A percentile compares a stretch with the other conserved stretches of the same genome.
phyloP scores from a whole-genome alignment of 1,139 yeast species.

The Meyerozyma smithsonii region DNA sequence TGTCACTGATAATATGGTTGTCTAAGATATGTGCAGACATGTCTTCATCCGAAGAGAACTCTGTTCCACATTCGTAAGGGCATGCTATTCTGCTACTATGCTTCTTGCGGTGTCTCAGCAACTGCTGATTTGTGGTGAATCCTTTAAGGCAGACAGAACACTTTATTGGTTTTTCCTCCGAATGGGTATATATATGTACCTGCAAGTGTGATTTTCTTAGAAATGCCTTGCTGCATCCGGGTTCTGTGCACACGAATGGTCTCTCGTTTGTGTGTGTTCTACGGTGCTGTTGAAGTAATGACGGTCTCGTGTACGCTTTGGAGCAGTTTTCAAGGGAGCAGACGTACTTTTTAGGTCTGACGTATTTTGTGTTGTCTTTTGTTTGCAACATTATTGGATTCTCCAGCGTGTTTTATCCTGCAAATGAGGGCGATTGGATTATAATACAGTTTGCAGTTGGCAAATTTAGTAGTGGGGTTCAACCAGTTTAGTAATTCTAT shows the following conservation, averaged over 20 bases:
- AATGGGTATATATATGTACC: conserved; percentile 12
- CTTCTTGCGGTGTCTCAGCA: conserved; percentile 13
- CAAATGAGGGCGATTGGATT: too few relatives aligned
- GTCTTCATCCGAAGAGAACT: background rate
- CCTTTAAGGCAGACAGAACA: conserved; percentile 14
- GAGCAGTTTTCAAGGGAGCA: conserved; percentile 18
- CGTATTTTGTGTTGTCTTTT: background rate
- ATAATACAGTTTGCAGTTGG: too few relatives aligned
- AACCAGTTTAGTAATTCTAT: too few relatives aligned
- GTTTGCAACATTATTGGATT: too few relatives aligned
- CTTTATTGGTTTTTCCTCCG: conserved; percentile 11
- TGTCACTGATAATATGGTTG: conserved; percentile 4
- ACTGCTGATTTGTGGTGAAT: conserved; percentile 11
- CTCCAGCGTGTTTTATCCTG: too few relatives aligned
- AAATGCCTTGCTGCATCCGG: conserved; percentile 12
- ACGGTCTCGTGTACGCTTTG: conserved; percentile 15
- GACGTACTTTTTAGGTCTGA: conserved; percentile 12
- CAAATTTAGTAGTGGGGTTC: too few relatives aligned
- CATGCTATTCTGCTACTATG: conserved; percentile 10
- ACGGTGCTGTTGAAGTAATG: conserved; percentile 15
- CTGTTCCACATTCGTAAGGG: conserved; percentile 5
- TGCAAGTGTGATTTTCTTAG: conserved; percentile 14
- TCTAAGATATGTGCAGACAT: conserved; percentile 4
- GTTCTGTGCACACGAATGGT: conserved; percentile 11
- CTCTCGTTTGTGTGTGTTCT: conserved; percentile 15